A percentile compares a stretch with the other conserved stretches of the same genome.
Evolutionary conservation across 176 grass and related monocot species (phyloP).

Genomic region (Zea luxurians): DNA sequence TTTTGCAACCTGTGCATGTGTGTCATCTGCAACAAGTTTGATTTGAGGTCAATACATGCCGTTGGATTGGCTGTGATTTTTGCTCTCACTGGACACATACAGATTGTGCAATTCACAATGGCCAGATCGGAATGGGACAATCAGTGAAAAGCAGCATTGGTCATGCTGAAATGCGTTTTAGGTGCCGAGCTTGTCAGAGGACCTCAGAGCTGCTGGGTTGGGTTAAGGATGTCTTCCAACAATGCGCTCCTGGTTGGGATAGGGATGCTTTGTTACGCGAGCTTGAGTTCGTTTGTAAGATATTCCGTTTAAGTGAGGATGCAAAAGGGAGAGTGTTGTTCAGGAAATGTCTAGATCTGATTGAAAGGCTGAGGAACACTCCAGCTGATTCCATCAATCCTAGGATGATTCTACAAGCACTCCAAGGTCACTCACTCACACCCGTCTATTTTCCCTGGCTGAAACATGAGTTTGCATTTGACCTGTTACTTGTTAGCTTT

Average conservation of each 20-base stretch:
- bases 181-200: constrained; percentile 89
- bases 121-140: constrained; percentile 75
- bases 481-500: neutral
- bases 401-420: constrained; percentile 67
- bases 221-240: constrained; percentile 98
- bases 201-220: constrained; percentile 87
- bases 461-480: neutral
- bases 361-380: constrained; percentile 69
- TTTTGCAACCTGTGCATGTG: constrained; percentile 99
- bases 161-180: constrained; percentile 86
- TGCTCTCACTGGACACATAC: constrained; percentile 99
- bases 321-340: constrained; percentile 71
- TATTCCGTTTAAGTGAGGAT: constrained; percentile 85
- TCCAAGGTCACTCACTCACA: constrained; percentile 62
- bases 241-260: constrained; percentile 88
- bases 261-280: constrained; percentile 74
- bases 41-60: constrained; percentile 98
- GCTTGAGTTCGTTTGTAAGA: constrained; percentile 92
- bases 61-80: constrained; percentile 96
- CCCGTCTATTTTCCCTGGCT: constrained; percentile 3
- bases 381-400: constrained; percentile 65
- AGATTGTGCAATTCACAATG: constrained; percentile 78
- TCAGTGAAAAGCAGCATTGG: constrained; percentile 60
- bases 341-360: constrained; percentile 70
- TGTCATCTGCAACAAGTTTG: constrained; percentile 98